Evolutionary conservation across 2,329 filamentous ascomycete genomes (phyloP).

Genomic region (Nothophoma quercina): DNA sequence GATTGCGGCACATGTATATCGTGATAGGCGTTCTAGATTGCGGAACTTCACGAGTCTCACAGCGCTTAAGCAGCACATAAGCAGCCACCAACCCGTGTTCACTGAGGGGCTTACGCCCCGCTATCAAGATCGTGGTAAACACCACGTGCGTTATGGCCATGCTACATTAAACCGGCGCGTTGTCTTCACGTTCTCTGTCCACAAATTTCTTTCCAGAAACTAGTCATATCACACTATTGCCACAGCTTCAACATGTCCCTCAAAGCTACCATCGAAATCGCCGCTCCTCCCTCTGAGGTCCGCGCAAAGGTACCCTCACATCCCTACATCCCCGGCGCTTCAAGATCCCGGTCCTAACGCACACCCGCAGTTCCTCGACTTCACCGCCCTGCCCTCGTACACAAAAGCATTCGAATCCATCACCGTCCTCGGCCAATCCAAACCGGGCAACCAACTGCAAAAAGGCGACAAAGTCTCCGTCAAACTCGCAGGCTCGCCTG

Average conservation of each 20-base stretch:
- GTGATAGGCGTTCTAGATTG: background rate
- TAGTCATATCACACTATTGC: no score
- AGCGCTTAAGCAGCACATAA: no score
- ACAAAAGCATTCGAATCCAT: background rate
- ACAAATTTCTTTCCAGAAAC: no score
- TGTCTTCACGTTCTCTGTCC: no score
- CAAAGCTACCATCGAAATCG: slow-evolving; percentile 26
- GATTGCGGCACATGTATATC: background rate
- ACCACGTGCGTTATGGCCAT: no score
- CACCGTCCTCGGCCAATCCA: background rate
- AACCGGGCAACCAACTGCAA: background rate
- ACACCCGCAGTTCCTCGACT: slow-evolving; percentile 9
- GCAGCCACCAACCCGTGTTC: background rate
- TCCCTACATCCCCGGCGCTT: background rate
- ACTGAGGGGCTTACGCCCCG: no score
- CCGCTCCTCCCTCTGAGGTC: slow-evolving; percentile 19
- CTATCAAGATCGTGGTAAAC: no score
- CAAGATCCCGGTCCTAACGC: no score
- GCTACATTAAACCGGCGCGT: no score
- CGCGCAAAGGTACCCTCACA: slow-evolving; percentile 13
- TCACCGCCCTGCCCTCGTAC: background rate
- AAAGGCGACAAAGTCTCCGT: background rate
- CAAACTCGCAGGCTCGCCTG: background rate
- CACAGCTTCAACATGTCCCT: slow-evolving; percentile 22
- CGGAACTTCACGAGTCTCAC: no score